These are phyloP conservation scores for Botrytis cinerea DNA, from an alignment of 2,329 filamentous ascomycete genomes.

Conservation along the genomic window DNA sequence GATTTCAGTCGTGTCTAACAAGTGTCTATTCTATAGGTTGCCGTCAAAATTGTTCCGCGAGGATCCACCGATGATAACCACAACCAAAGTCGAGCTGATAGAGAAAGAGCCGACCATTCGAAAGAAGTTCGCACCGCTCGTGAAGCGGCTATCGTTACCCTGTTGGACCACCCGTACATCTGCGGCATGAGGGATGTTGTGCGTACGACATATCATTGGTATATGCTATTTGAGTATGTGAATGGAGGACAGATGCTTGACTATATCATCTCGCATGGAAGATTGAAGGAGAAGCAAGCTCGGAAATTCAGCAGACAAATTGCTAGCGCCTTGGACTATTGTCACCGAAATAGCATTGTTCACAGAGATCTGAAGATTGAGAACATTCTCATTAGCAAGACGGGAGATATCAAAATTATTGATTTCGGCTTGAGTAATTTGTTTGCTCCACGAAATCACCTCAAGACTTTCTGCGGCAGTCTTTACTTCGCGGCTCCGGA, in stretches of 20 bases:
- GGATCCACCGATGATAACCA: conserved; percentile 78
- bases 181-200: conserved; percentile 95
- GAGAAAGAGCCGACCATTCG: conserved; percentile 89
- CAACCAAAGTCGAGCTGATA: conserved; percentile 68
- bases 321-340: conserved; percentile 94
- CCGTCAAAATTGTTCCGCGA: conserved; percentile 94
- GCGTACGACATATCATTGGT: conserved; percentile 97
- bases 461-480: conserved; percentile 97
- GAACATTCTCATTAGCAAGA: conserved; percentile 99
- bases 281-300: conserved; percentile 96
- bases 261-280: conserved; percentile 98
- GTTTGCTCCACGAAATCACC: conserved; percentile 78
- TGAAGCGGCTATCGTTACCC: conserved; percentile 93
- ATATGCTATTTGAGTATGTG: conserved; percentile 99
- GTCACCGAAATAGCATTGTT: conserved; percentile 96
- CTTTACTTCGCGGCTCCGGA: conserved; percentile 97
- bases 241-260: conserved; percentile 99
- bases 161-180: conserved; percentile 93
- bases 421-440: conserved; percentile 97
- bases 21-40: conserved; percentile 62
- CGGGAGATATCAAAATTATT: conserved; percentile 98
- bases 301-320: conserved; percentile 98
- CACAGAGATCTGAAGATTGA: conserved; percentile 98
- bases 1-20: conserved; percentile 26
- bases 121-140: conserved; percentile 94